phyloP scores from a whole-genome alignment of 208 protist species.

The Willaertia magna region DNA sequence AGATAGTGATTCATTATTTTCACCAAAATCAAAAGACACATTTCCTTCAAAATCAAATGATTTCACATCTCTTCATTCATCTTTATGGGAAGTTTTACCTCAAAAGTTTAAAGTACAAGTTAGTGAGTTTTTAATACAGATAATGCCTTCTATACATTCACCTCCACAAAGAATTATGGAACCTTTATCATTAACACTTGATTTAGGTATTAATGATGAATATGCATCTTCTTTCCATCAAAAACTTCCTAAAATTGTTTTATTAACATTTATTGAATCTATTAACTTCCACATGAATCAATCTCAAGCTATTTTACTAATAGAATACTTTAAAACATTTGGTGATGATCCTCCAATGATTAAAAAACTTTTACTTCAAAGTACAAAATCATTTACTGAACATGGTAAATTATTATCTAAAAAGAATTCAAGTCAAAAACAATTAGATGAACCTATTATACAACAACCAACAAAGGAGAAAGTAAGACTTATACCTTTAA shows the following conservation, averaged over 20 bases:
- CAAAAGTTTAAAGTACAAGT: background rate
- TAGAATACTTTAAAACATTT: background rate
- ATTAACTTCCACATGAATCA: conserved; percentile 5
- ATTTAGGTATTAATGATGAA: conserved; percentile 2
- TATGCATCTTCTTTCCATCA: background rate
- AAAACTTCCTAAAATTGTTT: background rate
- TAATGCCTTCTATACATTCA: background rate
- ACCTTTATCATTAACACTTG: background rate
- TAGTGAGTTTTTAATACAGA: background rate
- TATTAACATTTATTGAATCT: background rate
- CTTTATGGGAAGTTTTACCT: background rate
- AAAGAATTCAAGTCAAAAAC: background rate
- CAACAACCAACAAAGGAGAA: background rate
- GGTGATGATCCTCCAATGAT: background rate
- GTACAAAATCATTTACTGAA: background rate
- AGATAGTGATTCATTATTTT: background rate
- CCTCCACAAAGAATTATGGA: background rate
- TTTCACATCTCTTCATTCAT: background rate
- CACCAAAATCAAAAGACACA: background rate
- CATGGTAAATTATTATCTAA: background rate
- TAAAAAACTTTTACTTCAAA: background rate
- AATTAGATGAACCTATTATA: too few species aligned
- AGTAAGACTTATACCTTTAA: background rate
- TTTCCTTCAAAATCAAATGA: background rate
- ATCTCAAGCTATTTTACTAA: background rate